Conservation (phyloP, 1,284 basidiomycete species). For the Marasmius oreades region DNA sequence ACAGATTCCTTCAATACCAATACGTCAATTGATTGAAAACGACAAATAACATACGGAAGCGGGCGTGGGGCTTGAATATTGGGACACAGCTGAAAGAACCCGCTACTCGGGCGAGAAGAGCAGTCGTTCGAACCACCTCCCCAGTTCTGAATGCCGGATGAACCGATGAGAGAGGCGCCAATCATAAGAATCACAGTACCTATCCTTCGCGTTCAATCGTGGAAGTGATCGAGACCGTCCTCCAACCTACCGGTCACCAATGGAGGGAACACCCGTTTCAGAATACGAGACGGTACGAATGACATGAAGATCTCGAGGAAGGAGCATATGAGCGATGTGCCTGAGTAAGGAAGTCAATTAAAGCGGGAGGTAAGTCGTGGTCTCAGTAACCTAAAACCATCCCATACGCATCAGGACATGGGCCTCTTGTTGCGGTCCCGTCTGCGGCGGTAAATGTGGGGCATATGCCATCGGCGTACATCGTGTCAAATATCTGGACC, state of each 20-base stretch:
- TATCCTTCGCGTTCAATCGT: slow-evolving; percentile 15
- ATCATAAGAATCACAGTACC: slow-evolving; percentile 76
- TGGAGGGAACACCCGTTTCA: slow-evolving; percentile 77
- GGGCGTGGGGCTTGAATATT: slow-evolving; percentile 59
- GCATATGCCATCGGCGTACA: slow-evolving; percentile 81
- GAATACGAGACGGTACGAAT: slow-evolving; percentile 62
- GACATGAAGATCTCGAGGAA: slow-evolving; percentile 79
- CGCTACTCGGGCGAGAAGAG: slow-evolving; percentile 50
- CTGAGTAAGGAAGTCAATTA: slow-evolving; percentile 28
- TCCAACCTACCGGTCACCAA: slow-evolving; percentile 62
- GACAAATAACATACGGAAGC: slow-evolving; percentile 33
- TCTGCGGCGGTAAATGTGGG: slow-evolving; percentile 54
- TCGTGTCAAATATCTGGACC: slow-evolving; percentile 54
- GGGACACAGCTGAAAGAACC: slow-evolving; percentile 69
- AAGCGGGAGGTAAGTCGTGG: slow-evolving; percentile 12
- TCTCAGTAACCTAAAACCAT: slow-evolving; percentile 59
- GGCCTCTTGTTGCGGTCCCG: slow-evolving; percentile 53
- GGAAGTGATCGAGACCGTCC: neutral
- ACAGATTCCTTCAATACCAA: neutral
- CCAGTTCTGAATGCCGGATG: slow-evolving; percentile 78
- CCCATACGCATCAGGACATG: slow-evolving; percentile 82
- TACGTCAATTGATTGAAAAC: slow-evolving; percentile 3
- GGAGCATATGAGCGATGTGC: slow-evolving; percentile 75
- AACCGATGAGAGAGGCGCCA: slow-evolving; percentile 71
- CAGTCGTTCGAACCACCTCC: slow-evolving; percentile 79